phyloP scores from a whole-genome alignment of 257 asterid genomes.

The Solanum ossicruentum region DNA sequence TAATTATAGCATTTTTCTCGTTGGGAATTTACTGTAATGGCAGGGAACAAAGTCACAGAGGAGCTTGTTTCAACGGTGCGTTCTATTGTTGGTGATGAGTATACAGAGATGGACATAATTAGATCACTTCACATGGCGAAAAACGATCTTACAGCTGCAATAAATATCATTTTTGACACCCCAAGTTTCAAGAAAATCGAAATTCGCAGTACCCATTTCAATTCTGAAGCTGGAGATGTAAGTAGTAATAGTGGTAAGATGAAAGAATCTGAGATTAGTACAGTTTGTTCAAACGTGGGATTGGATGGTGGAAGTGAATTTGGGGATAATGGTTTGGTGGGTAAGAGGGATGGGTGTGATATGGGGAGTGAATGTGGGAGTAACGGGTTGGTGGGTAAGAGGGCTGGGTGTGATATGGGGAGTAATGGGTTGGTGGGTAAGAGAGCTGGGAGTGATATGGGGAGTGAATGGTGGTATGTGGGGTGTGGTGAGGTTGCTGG shows the following conservation, averaged over 20 bases:
- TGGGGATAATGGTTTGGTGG: constrained; percentile 23
- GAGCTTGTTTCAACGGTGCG: constrained; percentile 63
- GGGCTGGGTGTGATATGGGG: neutral
- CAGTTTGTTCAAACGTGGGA: constrained; percentile 7
- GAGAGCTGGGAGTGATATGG: neutral
- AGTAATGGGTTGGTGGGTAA: constrained; percentile 18
- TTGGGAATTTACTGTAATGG: constrained; percentile 16
- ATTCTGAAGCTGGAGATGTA: constrained; percentile 9
- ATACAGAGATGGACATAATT: constrained; percentile 71
- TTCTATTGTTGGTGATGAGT: constrained; percentile 66
- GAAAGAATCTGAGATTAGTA: neutral
- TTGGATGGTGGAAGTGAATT: neutral
- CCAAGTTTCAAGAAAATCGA: constrained; percentile 43
- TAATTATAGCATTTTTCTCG: neutral
- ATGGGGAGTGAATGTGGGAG: constrained; percentile 33
- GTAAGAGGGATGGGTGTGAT: neutral
- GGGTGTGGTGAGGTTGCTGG: constrained; percentile 62
- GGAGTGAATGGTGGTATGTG: constrained; percentile 85
- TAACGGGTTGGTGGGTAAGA: constrained; percentile 48
- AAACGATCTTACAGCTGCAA: constrained; percentile 79
- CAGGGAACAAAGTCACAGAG: constrained; percentile 45
- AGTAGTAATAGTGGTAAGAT: neutral
- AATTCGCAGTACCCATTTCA: constrained; percentile 4
- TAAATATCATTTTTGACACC: constrained; percentile 73
- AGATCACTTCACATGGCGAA: constrained; percentile 97